phyloP scores from a whole-genome alignment of 108 stramenopile species.

The Cyclotella atomus region DNA sequence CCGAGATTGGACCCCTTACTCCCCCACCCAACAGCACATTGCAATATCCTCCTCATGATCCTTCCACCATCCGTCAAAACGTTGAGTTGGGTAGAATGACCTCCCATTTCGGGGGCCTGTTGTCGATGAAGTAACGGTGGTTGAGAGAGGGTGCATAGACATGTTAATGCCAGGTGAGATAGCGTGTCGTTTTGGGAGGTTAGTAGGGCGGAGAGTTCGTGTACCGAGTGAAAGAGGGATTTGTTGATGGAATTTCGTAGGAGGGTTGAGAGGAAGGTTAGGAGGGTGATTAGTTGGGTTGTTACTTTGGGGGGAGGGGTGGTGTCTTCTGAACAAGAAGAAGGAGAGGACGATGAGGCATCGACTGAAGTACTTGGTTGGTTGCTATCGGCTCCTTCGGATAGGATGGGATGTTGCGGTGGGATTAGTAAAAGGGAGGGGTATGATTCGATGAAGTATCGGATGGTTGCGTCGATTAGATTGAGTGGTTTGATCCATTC shows the following conservation, averaged over 20 bases:
- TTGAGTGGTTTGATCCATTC: slow-evolving; percentile 85
- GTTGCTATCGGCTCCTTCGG: slow-evolving; percentile 21
- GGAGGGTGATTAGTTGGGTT: slow-evolving; percentile 52
- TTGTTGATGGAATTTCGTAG: slow-evolving; percentile 86
- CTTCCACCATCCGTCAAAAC: slow-evolving; percentile 15
- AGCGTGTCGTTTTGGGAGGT: slow-evolving; percentile 74
- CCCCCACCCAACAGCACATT: slow-evolving; percentile 87
- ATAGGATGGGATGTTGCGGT: neutral
- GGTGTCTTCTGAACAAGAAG: neutral
- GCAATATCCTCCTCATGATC: slow-evolving; percentile 70
- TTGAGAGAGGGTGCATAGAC: slow-evolving; percentile 62
- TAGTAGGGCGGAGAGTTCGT: slow-evolving; percentile 78
- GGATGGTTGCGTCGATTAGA: slow-evolving; percentile 74
- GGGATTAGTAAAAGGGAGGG: slow-evolving; percentile 64
- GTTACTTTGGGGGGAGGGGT: slow-evolving; percentile 32
- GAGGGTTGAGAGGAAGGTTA: slow-evolving; percentile 70
- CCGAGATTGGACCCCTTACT: slow-evolving; percentile 81
- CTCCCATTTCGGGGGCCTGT: slow-evolving; percentile 78
- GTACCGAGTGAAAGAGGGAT: slow-evolving; percentile 77
- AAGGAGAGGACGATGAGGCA: too few species aligned
- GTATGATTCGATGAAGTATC: slow-evolving; percentile 62
- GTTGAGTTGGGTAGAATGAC: slow-evolving; percentile 75
- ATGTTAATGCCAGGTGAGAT: slow-evolving; percentile 60
- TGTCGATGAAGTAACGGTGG: slow-evolving; percentile 88
- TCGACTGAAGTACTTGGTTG: too few species aligned